Evolutionary conservation across 768 basidiomycete species (phyloP), one percentile per base, ranked within the genome.

Genomic region (Favolaschia claudopus): DNA sequence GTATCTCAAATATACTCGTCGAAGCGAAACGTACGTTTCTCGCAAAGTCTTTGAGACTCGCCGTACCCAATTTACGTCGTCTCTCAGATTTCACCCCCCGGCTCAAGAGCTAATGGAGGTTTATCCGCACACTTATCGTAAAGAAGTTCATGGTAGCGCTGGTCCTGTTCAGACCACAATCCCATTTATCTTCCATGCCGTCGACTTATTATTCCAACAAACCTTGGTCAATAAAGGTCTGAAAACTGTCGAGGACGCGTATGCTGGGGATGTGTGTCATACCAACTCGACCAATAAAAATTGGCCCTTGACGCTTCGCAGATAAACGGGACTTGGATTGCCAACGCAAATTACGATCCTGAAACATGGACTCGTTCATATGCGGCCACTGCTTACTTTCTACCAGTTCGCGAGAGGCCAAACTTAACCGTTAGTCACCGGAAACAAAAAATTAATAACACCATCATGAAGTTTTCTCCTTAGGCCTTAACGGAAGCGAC

Each of bases 1-100:
- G 19, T 79, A 74, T 49, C 50, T 70, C 8, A 74, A 77, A 43
- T 79, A 79, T 57, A 74, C 72, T 5, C 70, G 69, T 56, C 76
- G 72, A 48, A 65, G 72, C 8, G 77, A 78, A 62, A 78, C 64
- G 80, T 82, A 27, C 44, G 28, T 53, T 29, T 32, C 20, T 40
- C 47, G 36, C 36, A 31, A 24, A 20, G 7, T 5, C 34, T 49
- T 38, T 24, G 10, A 9, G 7, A 34, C 20, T 49, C 7, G 39
- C 2, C 22, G 20, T 19, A 44, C 14, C 17, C n/a, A n/a, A n/a
- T n/a, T n/a, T n/a, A n/a, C n/a, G 5, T 22, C 6, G 20, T 39
- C 32, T 43, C 27, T 28, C 28, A 76, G 73, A 2, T 74, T 72
- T 45, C 66, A 71, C 55, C 65, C 67, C 24, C 70, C 74, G 8